phyloP scores from a whole-genome alignment of 2,329 filamentous ascomycete species.

The Alternaria sp. region DNA sequence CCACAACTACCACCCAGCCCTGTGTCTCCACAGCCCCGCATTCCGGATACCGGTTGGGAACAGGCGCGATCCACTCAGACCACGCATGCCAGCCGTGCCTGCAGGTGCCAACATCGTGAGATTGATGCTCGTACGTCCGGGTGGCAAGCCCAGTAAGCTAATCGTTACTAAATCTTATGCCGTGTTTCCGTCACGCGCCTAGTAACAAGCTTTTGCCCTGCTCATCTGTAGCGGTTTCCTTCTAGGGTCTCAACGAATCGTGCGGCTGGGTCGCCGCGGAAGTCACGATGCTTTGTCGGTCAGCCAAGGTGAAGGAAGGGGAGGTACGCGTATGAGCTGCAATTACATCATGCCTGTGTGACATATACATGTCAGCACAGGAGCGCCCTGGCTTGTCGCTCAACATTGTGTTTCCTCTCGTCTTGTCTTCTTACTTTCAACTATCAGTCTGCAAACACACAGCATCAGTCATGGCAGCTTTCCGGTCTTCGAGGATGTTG shows the following conservation, averaged over 20 bases:
- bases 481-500: constrained; percentile 11
- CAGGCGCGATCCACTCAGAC: background rate
- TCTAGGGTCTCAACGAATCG: background rate
- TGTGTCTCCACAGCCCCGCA: constrained; percentile 3
- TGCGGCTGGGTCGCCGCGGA: background rate
- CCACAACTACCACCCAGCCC: background rate
- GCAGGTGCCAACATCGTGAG: constrained; percentile 6
- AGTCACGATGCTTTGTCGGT: constrained; percentile 9
- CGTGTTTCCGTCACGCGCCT: background rate
- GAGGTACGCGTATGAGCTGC: constrained; percentile 5
- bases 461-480: constrained; percentile 12
- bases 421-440: background rate
- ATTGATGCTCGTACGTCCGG: background rate
- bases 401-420: background rate
- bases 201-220: background rate
- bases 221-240: background rate
- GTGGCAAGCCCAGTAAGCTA: background rate
- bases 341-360: constrained; percentile 14
- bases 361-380: background rate
- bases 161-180: background rate
- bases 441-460: background rate
- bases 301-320: constrained; percentile 7
- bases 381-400: background rate
- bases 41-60: background rate
- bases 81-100: background rate